Conservation (phyloP, 2,329 filamentous ascomycete genomes). For the Elsinoe australis region DNA sequence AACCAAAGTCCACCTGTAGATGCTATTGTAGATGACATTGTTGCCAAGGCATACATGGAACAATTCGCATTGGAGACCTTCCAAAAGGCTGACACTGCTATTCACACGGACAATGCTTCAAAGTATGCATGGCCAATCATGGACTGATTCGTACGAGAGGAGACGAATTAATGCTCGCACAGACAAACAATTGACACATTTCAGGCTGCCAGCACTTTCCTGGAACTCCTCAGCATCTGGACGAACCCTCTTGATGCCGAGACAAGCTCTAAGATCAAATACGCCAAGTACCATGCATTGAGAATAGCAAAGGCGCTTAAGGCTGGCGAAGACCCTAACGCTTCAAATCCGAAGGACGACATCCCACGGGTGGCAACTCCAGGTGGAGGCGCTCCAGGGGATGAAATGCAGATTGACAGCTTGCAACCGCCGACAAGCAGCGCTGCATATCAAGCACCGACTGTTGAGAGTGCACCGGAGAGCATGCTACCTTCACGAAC, state of each 20-base stretch:
- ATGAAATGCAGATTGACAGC: constrained; percentile 8
- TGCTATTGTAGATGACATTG: constrained; percentile 74
- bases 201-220: constrained; percentile 83
- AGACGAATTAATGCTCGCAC: too few relatives aligned
- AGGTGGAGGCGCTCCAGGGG: neutral
- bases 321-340: constrained; percentile 85
- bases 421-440: neutral
- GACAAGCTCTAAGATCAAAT: constrained; percentile 80
- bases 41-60: constrained; percentile 85
- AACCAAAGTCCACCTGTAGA: constrained; percentile 66
- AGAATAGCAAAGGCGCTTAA: constrained; percentile 87
- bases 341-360: constrained; percentile 70
- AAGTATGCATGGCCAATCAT: constrained; percentile 45
- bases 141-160: neutral
- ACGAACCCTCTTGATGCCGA: constrained; percentile 62
- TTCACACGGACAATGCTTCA: constrained; percentile 75
- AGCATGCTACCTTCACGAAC: constrained; percentile 42
- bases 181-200: constrained; percentile 93
- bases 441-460: constrained; percentile 38
- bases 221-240: constrained; percentile 84
- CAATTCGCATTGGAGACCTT: constrained; percentile 90
- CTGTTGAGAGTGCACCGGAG: constrained; percentile 54
- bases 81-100: constrained; percentile 69
- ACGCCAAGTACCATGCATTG: constrained; percentile 89
- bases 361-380: constrained; percentile 27